Evolutionary conservation across 345 rosid genomes (phyloP).

Genomic region (Xanthoceras sorbifolium): DNA sequence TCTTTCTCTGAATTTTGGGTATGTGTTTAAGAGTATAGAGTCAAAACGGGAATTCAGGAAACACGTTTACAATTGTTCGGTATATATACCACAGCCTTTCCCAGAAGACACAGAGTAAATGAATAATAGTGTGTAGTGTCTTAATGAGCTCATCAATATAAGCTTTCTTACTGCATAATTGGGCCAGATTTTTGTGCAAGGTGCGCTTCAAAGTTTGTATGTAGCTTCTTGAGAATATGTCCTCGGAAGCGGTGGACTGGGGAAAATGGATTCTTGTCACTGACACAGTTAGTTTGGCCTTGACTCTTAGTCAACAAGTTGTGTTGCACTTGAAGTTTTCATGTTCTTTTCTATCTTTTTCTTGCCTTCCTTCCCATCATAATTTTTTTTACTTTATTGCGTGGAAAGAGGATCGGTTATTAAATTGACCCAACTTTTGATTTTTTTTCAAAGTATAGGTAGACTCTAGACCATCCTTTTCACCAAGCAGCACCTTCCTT

Average conservation of each 20-base stretch:
- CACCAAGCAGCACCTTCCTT: constrained; percentile 16
- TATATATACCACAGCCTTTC: neutral
- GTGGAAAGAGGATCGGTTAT: neutral
- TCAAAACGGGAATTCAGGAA: neutral
- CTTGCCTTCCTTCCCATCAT: neutral
- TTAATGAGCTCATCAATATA: neutral
- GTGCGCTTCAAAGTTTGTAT: neutral
- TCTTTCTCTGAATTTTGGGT: neutral
- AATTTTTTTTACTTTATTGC: neutral
- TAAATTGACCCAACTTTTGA: neutral
- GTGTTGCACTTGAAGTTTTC: neutral
- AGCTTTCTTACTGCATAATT: neutral
- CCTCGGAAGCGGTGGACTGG: neutral
- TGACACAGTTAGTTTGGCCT: neutral
- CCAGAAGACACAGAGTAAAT: neutral
- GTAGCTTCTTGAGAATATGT: neutral
- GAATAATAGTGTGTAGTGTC: no score
- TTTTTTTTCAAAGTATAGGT: constrained; percentile 27
- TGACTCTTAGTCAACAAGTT: neutral
- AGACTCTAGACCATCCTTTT: constrained; percentile 28
- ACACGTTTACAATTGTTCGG: neutral
- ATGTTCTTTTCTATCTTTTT: neutral
- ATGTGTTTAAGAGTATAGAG: neutral
- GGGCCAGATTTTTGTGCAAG: neutral
- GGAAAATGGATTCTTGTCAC: neutral